These are phyloP conservation scores for Trichoderma atrobrunneum DNA, from an alignment of 2,329 filamentous ascomycete genomes.

Conservation along the genomic window DNA sequence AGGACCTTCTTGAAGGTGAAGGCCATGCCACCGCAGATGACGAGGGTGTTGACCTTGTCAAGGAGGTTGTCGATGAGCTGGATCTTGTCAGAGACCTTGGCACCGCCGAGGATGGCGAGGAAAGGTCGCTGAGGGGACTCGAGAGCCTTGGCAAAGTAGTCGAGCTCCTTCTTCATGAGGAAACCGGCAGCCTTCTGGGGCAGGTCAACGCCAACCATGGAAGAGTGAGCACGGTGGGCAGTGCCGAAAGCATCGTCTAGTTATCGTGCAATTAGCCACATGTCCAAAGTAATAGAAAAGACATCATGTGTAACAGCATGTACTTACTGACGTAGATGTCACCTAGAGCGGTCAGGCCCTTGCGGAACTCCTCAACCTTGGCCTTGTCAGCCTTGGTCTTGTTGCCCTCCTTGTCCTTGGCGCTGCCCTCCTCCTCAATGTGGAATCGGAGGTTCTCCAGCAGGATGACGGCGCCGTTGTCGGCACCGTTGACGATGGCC, in stretches of 20 bases:
- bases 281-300: neutral
- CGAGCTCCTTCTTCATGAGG: conserved; percentile 99
- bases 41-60: conserved; percentile 93
- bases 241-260: conserved; percentile 97
- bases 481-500: conserved; percentile 80
- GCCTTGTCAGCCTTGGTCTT: conserved; percentile 97
- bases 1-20: conserved; percentile 99
- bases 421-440: conserved; percentile 94
- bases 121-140: conserved; percentile 92
- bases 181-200: conserved; percentile 97
- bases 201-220: conserved; percentile 95
- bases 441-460: conserved; percentile 99
- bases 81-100: conserved; percentile 99
- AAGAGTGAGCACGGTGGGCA: conserved; percentile 96
- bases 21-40: conserved; percentile 97
- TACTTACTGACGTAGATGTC: conserved; percentile 92
- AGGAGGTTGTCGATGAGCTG: conserved; percentile 98
- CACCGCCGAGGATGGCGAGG: conserved; percentile 95
- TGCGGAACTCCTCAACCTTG: conserved; percentile 89
- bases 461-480: conserved; percentile 78
- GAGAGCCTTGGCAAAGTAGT: conserved; percentile 97
- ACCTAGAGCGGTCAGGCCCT: conserved; percentile 88
- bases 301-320: neutral
- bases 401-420: conserved; percentile 89
- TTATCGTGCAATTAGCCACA: conserved; percentile 20